Base-by-base conservation (phyloP, 2,329 filamentous ascomycete species). In the Alternaria sp. region DNA sequence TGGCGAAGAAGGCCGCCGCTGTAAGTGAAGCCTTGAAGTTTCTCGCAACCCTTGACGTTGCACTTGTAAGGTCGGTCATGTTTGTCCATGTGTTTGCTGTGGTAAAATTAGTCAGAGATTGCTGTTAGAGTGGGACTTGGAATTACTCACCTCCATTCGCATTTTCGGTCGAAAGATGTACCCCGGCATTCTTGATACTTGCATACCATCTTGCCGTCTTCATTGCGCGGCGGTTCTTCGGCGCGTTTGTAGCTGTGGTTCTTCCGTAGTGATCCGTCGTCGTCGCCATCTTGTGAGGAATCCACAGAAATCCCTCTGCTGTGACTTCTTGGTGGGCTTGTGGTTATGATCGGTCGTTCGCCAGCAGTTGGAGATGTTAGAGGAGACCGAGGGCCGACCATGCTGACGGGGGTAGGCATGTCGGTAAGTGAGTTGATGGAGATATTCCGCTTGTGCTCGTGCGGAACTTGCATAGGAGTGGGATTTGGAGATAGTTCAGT, bases 21-120 rank as follows among this genome's bases (percentile, higher is more conserved):
- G 76, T 98, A 98, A 1, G 94, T 98, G 78, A 98, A 98, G 1
- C 94, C 94, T 53, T 92, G 91, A 0, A 97, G 86, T 72, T 97
- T 97, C 72, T 94, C 92, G 79, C 94, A 97, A 38, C 91, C 91
- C n/a, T 87, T 85, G 43, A 90, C 89, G 22, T 83, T 85, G 78
- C 94, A 98, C 72, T 93, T 91, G 76, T 97, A 98, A 1, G 94
- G 94, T 12, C 94, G 87, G 69, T 97, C 93, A 77, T 98, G 94
- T 78, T 97, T 97, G 81, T 98, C 94, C 94, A 97, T 97, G 77
- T 98, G 94, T 81, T 98, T 97, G 76, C 93, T 96, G 53, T 51
- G 20, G 12, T 12, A 8, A 38, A 39, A 57, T 76, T 48, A 74
- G 69, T 62, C 51, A 61, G 54, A 16, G 9, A 38, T 22, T 24